Evolutionary conservation across 495 filamentous ascomycete genomes (phyloP).

Genomic region (Trichoderma orchidacearum): DNA sequence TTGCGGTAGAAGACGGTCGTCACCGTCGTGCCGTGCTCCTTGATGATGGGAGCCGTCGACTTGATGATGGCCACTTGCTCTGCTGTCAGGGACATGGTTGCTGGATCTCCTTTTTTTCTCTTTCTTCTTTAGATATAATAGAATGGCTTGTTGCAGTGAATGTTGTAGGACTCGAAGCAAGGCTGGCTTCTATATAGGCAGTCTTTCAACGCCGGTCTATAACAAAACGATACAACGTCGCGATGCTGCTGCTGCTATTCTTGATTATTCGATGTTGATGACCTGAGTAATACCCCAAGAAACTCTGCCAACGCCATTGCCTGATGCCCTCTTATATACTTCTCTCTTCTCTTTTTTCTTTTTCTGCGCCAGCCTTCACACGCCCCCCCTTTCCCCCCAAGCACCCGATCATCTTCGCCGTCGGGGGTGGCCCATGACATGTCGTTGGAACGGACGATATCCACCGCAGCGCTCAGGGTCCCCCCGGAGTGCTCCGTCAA

Average conservation of each 20-base stretch:
- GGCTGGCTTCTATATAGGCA: neutral
- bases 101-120: too few relatives aligned
- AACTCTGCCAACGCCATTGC: too few relatives aligned
- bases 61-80: slow-evolving; percentile 40
- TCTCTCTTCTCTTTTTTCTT: neutral
- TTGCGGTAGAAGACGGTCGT: slow-evolving; percentile 56
- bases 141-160: neutral
- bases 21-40: slow-evolving; percentile 51
- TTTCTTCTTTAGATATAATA: too few relatives aligned
- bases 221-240: neutral
- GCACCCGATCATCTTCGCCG: too few relatives aligned
- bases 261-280: neutral
- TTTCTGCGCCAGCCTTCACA: neutral
- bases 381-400: too few relatives aligned
- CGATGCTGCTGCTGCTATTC: neutral
- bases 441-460: too few relatives aligned
- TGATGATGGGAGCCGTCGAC: slow-evolving; percentile 47
- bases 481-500: too few relatives aligned
- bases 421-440: too few relatives aligned
- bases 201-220: neutral
- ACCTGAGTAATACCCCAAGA: neutral
- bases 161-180: too few relatives aligned
- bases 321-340: too few relatives aligned
- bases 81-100: slow-evolving; percentile 17
- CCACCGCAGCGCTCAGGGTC: too few relatives aligned